Evolutionary conservation across 2,329 filamentous ascomycete genomes (phyloP), one percentile per base, ranked within the genome.

Genomic region (Epichloe hybrida): DNA sequence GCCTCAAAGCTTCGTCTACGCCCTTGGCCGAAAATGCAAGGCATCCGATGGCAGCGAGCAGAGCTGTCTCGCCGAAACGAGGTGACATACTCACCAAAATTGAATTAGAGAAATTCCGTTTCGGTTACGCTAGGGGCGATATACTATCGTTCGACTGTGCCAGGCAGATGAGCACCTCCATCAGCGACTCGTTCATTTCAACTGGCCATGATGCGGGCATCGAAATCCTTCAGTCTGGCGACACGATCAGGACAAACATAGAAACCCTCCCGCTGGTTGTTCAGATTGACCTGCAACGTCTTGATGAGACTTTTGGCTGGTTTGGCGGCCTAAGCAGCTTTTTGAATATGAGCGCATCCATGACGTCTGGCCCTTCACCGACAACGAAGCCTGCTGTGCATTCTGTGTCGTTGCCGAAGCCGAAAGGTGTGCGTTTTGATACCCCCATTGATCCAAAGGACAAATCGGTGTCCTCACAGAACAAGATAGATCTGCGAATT

Each of bases 321-420:
- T 90, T 96, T 66, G 93, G 93, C 37, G 93, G 93, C 0, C 72
- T 98, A 42, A 95, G 90, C 64, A 88, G 89, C 56, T 84, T 98
- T 49, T 71, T 98, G 42, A 94, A 93, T 59, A 79, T 96, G 64
- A 87, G 89, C 55, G 86, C 79, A 53, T 95, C 91, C 0, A 85
- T 95, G 55, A 80, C 84, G 11, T 89, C 86, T 1, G 84, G 79
- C 53, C 76, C 80, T n/a, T 79, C 82, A 1, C 69, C 71, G 13
- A 65, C 64, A 3, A 64, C 63, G 2, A 64, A 68, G 36, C 66
- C 67, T 42, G 59, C 67, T 42, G 59, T 58, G 7, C 62, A 68
- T 4, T 58, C 61, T 9, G 69, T 67, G 45, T 71, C 67, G 48
- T 50, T 66, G 2, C 64, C 62, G 36, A 81, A 76, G 53, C 58